Base-by-base conservation (phyloP, 1,284 basidiomycete genomes). In the Inonotus hispidus region DNA sequence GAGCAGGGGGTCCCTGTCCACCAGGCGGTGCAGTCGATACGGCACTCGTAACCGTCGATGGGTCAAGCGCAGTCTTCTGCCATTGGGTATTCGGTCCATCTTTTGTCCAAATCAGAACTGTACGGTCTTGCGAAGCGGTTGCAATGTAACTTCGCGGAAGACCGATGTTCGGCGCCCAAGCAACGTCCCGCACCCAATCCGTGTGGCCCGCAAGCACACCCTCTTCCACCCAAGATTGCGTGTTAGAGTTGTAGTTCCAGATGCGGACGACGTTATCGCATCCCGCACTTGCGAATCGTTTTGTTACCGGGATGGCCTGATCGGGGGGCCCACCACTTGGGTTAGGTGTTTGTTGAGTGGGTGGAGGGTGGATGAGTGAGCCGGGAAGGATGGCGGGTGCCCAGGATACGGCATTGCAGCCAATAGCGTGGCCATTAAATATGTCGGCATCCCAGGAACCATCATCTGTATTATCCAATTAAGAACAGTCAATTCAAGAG, bases 371-470 rank as follows among this genome's bases (percentile, higher is more conserved):
- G 66, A 92, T 88, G 58, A 95, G 86, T 4, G 91, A 91, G 52
- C 91, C 92, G 2, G 93, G 92, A 53, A 88, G 82, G 39, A 86
- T 84, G n/a, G 94, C 93, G 0, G 96, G 96, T 0, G 95, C 94
- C 97, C 96, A 99, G 4, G 95, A 96, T 56, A 99, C 90, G 55
- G 95, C 93, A 71, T 98, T 98, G 75, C 94, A 97, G 49, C 95
- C 95, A 58, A 96, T 95, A 0, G 93, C 92, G 71, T 99, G 96
- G 0, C 92, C 97, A 53, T 92, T 89, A 78, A 98, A 98, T 67
- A 98, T 92, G 67, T 94, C 93, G 0, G 93, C 93, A 63, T 90
- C 92, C 87, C 95, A 97, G 61, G 95, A 94, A 54, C 96, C 95
- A 71, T 98, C 96, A 71, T 96, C 95, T 96, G 69, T 11, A 1